Percentiles rank a stretch among this genome's conserved stretches.
These are phyloP conservation scores for Blastobotrys mokoenaii DNA, from an alignment of 805 yeast species.

Conservation along the genomic window DNA sequence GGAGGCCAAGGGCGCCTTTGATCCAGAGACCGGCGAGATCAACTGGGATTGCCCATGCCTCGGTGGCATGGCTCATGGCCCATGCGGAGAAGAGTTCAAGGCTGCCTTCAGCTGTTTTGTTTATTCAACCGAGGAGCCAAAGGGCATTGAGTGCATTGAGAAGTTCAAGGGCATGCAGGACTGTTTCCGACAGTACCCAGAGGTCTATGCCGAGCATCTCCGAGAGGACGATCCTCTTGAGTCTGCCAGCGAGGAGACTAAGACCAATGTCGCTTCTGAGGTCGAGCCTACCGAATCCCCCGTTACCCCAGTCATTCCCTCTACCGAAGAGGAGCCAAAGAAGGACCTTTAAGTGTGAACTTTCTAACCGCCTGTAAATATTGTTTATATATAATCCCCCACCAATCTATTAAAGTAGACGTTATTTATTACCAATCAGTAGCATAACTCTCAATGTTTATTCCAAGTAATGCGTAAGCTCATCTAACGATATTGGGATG, in stretches of 20 bases:
- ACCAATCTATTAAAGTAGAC: too few relatives aligned
- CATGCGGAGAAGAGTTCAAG: slow-evolving; percentile 94
- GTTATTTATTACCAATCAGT: too few relatives aligned
- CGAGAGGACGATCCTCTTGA: slow-evolving; percentile 53
- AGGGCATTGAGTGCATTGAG: slow-evolving; percentile 90
- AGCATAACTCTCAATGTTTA: neutral
- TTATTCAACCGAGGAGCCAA: slow-evolving; percentile 88
- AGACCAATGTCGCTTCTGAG: neutral
- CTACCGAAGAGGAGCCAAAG: neutral
- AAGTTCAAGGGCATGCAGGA: slow-evolving; percentile 87
- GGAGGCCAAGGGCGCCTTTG: slow-evolving; percentile 56
- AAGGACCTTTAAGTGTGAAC: neutral
- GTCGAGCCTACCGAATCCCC: neutral
- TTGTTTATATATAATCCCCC: neutral
- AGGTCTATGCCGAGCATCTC: slow-evolving; percentile 85
- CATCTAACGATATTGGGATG: slow-evolving; percentile 31
- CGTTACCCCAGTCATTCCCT: neutral
- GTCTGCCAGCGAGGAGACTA: slow-evolving; percentile 8
- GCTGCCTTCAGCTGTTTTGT: slow-evolving; percentile 93
- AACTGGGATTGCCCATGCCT: slow-evolving; percentile 99
- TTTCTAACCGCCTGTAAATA: slow-evolving; percentile 1
- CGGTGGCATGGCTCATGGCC: slow-evolving; percentile 98
- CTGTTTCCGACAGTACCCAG: slow-evolving; percentile 90
- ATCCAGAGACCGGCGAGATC: slow-evolving; percentile 97
- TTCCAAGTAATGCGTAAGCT: neutral